phyloP scores from a whole-genome alignment of 495 filamentous ascomycete species.

The Jackrogersella multiformis region DNA sequence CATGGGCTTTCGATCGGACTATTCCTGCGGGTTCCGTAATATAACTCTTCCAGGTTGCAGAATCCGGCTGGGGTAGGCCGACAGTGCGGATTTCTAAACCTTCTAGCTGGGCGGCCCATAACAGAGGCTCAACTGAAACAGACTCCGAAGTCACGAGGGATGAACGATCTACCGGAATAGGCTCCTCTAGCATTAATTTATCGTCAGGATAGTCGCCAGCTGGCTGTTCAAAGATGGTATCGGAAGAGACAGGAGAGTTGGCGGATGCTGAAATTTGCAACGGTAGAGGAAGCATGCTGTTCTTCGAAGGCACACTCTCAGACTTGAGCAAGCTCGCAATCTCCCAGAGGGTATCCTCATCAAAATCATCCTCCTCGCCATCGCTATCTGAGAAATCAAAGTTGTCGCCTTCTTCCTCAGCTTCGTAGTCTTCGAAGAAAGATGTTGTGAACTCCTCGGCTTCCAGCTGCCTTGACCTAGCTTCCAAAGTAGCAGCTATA shows the following conservation, averaged over 20 bases:
- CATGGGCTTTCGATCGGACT: conserved; percentile 19
- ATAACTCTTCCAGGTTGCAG: conserved; percentile 40
- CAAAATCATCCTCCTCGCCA: conserved; percentile 59
- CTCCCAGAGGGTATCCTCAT: conserved; percentile 66
- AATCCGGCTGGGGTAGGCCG: conserved; percentile 44
- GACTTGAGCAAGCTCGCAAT: conserved; percentile 63
- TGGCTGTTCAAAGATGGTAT: conserved; percentile 44
- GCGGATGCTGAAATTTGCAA: conserved; percentile 18
- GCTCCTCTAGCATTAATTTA: conserved; percentile 32
- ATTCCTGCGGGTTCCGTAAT: conserved; percentile 16
- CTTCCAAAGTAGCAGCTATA: conserved; percentile 43
- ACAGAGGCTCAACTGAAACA: neutral
- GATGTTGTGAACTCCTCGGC: conserved; percentile 48
- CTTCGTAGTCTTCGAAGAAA: conserved; percentile 62
- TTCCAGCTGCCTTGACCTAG: conserved; percentile 51
- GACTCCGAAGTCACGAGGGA: neutral
- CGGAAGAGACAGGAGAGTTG: conserved; percentile 27
- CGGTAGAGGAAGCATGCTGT: conserved; percentile 52
- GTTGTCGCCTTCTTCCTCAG: conserved; percentile 52
- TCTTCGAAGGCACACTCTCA: conserved; percentile 55
- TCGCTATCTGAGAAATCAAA: conserved; percentile 45
- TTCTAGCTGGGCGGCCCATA: conserved; percentile 33
- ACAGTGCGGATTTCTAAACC: neutral
- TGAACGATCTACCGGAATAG: conserved; percentile 23
- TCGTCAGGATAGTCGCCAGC: conserved; percentile 48